Base-by-base conservation (phyloP, 2,329 filamentous ascomycete species). In the Seiridium cupressi region DNA sequence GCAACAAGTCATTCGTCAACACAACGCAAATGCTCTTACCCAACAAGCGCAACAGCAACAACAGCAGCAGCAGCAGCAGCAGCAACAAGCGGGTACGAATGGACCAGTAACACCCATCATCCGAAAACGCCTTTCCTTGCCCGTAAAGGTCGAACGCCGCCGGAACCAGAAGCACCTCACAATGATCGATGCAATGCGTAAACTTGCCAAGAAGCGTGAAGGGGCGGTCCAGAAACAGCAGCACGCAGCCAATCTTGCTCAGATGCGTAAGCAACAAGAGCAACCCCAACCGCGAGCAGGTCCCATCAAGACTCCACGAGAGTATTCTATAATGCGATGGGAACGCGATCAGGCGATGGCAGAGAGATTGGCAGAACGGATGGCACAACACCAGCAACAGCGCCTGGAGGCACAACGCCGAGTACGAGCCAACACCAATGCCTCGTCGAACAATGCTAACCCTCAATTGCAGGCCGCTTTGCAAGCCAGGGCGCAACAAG, bases 161-260 rank as follows among this genome's bases (percentile, higher is more conserved):
- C 88, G 92, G 64, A 92, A 92, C 64, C 91, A 93, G 63, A 92
- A 93, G 70, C 92, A 97, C 70, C 80, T 98, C 60, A 91, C 90
- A 51, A 83, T 98, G 68, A 89, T 99, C 66, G 94, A 98, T 75
- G 91, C 91, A 3, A 97, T 98, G 92, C 87, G 93, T 47, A 99
- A 98, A 73, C 76, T 97, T 53, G 93, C 93, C 1, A 96, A 97
- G 81, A 98, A 97, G 76, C 87, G 94, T 34, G 95, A 99, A 76
- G 90, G 90, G 9, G 84, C 86, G 34, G 79, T 87, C 35, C 92
- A 95, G 71, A 98, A 98, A 78, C 91, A 95, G 72, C 90, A 94
- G 70, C 92, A 97, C 71, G 84, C 87, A 61, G 85, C 89, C 9
- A 85, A 86, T 63, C 85, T 92, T 60, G 91, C 92, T 54, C 90